Base-by-base conservation (phyloP, 352 stramenopile genomes). In the Phytophthora lateralis region DNA sequence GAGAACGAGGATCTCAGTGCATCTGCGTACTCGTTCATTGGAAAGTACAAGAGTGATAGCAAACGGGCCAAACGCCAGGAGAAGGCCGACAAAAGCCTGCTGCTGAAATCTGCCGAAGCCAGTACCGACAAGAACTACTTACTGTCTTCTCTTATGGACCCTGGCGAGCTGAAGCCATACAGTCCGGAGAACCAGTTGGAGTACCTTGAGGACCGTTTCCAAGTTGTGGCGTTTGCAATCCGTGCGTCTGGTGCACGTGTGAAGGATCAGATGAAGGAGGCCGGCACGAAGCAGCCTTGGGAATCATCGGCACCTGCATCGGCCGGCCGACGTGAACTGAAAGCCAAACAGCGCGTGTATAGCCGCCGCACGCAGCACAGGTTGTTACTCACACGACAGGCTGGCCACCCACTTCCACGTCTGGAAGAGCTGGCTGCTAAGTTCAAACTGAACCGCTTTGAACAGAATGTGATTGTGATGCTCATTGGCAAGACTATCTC, bases 231-330 rank as follows among this genome's bases (percentile, higher is more conserved):
- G 17, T 93, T 96, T 51, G 82, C 86, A 15, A 95, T 96, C 51
- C 83, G 85, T 42, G 82, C 84, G 14, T 95, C 88, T 11, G 85
- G 82, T 30, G 89, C 87, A 3, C 80, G 83, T 10, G 80, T 96
- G 32, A 96, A 96, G 64, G 84, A 93, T 55, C 83, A 93, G 63
- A 94, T 96, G 85, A 96, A 96, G 63, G 88, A 96, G 51, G 85
- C 88, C 18, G 85, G 80, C 17, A 93, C 84, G 5, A 93, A 92
- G 43, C 83, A 91, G 60, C 83, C 82, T 6, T 94, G 80, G 86
- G 83, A 90, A 44, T 78, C 73, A 30, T 93, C 77, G 4, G 72
- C 78, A 11, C 64, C 83, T 4, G 80, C 82, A 10, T 81, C 73
- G 7, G 85, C 85, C 5, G 84, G 88, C 1, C 69, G 82, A 29